phyloP scores from a whole-genome alignment of 2,329 filamentous ascomycete species.

The Phaeosphaeriaceae sp. region DNA sequence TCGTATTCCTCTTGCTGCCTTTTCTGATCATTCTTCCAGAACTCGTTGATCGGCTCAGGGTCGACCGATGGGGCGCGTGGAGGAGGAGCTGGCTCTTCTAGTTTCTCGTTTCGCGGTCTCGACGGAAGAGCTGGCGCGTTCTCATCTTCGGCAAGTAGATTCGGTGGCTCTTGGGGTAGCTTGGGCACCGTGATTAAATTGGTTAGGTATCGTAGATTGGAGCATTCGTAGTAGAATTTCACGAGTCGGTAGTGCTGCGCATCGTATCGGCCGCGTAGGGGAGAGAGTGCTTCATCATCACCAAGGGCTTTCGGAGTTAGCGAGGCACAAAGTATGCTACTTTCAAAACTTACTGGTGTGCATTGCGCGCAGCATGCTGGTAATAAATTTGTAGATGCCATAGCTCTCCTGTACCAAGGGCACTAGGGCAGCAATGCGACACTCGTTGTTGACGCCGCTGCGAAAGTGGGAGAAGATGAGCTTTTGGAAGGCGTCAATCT shows the following conservation, averaged over 20 bases:
- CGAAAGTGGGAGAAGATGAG: conserved; percentile 97
- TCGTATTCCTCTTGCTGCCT: conserved; percentile 94
- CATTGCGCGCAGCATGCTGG: conserved; percentile 98
- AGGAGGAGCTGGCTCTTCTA: conserved; percentile 68
- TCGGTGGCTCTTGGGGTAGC: conserved; percentile 91
- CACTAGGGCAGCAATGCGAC: conserved; percentile 90
- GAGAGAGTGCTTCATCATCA: conserved; percentile 89
- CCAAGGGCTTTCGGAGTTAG: conserved; percentile 70
- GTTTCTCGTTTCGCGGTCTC: conserved; percentile 72
- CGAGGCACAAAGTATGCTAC: neutral
- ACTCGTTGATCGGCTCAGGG: conserved; percentile 94
- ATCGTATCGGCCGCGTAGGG: conserved; percentile 86
- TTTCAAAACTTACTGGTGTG: conserved; percentile 74
- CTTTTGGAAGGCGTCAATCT: conserved; percentile 98
- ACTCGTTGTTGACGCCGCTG: conserved; percentile 91
- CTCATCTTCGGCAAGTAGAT: conserved; percentile 80
- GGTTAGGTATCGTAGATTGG: conserved; percentile 94
- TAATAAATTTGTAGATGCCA: conserved; percentile 99
- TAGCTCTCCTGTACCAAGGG: conserved; percentile 97
- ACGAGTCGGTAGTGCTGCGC: conserved; percentile 95
- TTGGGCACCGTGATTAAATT: conserved; percentile 96
- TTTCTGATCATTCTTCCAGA: conserved; percentile 93
- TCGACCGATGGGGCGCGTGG: conserved; percentile 74
- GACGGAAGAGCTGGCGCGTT: conserved; percentile 81
- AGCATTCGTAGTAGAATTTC: conserved; percentile 99